These are phyloP conservation scores for Leptographium procerum DNA, from an alignment of 2,329 filamentous ascomycete genomes.

Conservation along the genomic window DNA sequence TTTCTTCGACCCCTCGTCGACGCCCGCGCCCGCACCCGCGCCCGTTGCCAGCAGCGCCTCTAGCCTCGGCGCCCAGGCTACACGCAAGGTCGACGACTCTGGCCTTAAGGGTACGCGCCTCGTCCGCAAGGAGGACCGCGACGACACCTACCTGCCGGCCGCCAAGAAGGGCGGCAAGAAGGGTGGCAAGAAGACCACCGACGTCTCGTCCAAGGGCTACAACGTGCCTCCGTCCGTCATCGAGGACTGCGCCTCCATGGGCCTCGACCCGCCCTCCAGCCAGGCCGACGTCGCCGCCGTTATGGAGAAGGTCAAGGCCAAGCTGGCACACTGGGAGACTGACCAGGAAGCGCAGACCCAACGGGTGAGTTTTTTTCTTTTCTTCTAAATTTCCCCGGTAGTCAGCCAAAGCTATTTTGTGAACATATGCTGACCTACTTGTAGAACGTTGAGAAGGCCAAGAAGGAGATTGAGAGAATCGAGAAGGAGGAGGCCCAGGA, in stretches of 20 bases:
- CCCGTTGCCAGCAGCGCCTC: slow-evolving; percentile 58
- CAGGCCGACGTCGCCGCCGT: slow-evolving; percentile 68
- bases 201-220: slow-evolving; percentile 46
- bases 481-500: slow-evolving; percentile 50
- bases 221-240: slow-evolving; percentile 85
- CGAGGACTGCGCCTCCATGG: slow-evolving; percentile 75
- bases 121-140: slow-evolving; percentile 73
- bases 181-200: slow-evolving; percentile 57
- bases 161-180: slow-evolving; percentile 72
- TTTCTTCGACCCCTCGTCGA: slow-evolving; percentile 73
- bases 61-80: slow-evolving; percentile 66
- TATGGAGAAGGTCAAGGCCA: slow-evolving; percentile 83
- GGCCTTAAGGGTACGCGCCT: slow-evolving; percentile 77
- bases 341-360: slow-evolving; percentile 85
- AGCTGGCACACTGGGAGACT: slow-evolving; percentile 82
- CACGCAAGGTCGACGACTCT: slow-evolving; percentile 75
- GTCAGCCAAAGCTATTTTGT: too few species aligned
- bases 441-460: slow-evolving; percentile 92
- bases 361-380: slow-evolving; percentile 51
- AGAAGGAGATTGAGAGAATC: slow-evolving; percentile 86
- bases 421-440: neutral
- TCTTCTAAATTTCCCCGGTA: neutral
- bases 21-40: slow-evolving; percentile 18
- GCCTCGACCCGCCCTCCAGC: slow-evolving; percentile 79
- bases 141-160: slow-evolving; percentile 74